Percentiles rank a stretch among this genome's conserved stretches.
These are phyloP conservation scores for Colletotrichum musae DNA, from an alignment of 2,329 filamentous ascomycete species.

Conservation along the genomic window DNA sequence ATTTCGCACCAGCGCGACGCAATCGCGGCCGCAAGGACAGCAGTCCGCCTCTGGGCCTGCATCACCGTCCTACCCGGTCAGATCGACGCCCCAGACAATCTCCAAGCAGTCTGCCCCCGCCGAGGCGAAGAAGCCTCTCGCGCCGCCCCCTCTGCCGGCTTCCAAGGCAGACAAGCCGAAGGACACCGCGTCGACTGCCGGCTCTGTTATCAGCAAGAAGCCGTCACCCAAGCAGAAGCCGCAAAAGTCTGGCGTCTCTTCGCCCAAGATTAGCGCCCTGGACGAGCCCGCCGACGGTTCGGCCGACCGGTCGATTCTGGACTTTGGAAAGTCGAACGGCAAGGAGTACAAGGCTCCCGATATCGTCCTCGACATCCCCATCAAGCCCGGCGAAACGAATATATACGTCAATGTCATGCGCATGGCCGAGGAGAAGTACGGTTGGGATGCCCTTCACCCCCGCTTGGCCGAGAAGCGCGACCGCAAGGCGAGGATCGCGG, in stretches of 20 bases:
- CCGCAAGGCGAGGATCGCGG: conserved; percentile 88
- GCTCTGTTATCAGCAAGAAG: conserved; percentile 55
- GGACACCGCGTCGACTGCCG: conserved; percentile 32
- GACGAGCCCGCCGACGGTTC: conserved; percentile 60
- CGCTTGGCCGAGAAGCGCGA: conserved; percentile 90
- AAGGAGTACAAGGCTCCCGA: conserved; percentile 76
- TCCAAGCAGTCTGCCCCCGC: conserved; percentile 46
- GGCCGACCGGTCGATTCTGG: conserved; percentile 68
- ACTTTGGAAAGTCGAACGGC: conserved; percentile 72
- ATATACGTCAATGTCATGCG: conserved; percentile 97
- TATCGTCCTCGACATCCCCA: conserved; percentile 86
- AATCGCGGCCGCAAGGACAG: conserved; percentile 50
- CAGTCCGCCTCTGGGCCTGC: conserved; percentile 57
- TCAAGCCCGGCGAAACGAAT: conserved; percentile 82
- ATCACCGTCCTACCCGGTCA: conserved; percentile 59
- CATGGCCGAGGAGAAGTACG: conserved; percentile 93
- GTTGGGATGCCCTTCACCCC: conserved; percentile 93
- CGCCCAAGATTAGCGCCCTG: conserved; percentile 64
- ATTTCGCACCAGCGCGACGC: conserved; percentile 43
- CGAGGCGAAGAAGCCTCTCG: conserved; percentile 57
- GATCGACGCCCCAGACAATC: conserved; percentile 51
- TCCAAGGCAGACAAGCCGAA: conserved; percentile 41
- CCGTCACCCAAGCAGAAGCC: conserved; percentile 64
- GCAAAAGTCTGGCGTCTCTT: conserved; percentile 56
- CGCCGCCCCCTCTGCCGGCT: conserved; percentile 50